These are phyloP conservation scores for Calonectria honghensis DNA, from an alignment of 2,329 filamentous ascomycete genomes.

Conservation along the genomic window DNA sequence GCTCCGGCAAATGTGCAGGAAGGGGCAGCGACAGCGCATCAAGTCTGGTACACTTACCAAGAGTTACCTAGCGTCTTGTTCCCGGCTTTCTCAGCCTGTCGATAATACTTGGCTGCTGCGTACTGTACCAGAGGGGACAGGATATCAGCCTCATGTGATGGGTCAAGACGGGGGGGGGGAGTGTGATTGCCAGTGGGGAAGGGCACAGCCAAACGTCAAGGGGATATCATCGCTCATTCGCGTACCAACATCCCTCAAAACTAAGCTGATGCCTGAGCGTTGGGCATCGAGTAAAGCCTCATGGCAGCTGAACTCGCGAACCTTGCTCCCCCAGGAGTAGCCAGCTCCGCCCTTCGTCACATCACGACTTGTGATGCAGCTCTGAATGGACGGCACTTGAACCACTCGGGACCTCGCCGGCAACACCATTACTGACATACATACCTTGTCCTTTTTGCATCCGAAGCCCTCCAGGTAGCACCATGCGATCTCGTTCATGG, in stretches of 20 bases:
- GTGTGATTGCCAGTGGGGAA: constrained; percentile 35
- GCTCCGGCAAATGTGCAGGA: constrained; percentile 39
- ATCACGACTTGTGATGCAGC: constrained; percentile 29
- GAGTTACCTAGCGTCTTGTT: constrained; percentile 94
- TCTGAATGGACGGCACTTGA: constrained; percentile 27
- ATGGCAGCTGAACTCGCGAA: constrained; percentile 30
- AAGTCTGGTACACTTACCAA: constrained; percentile 80
- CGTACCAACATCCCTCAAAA: constrained; percentile 51
- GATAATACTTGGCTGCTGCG: constrained; percentile 91
- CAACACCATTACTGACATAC: constrained; percentile 60
- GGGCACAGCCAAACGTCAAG: constrained; percentile 21
- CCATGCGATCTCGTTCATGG: constrained; percentile 97
- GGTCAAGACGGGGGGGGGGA: constrained; percentile 43
- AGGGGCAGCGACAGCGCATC: constrained; percentile 45
- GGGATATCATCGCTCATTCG: constrained; percentile 33
- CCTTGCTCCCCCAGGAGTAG: constrained; percentile 28
- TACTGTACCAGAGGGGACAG: constrained; percentile 70
- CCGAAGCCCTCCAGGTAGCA: constrained; percentile 98
- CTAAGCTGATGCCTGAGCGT: constrained; percentile 62
- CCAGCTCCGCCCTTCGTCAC: constrained; percentile 26
- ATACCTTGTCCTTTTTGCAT: constrained; percentile 98
- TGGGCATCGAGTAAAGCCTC: constrained; percentile 43
- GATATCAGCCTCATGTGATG: constrained; percentile 70
- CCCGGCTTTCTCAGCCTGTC: constrained; percentile 90
- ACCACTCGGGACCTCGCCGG: constrained; percentile 30